phyloP scores from a whole-genome alignment of 179 eudicot species.

The Sideroxylon spinosum region DNA sequence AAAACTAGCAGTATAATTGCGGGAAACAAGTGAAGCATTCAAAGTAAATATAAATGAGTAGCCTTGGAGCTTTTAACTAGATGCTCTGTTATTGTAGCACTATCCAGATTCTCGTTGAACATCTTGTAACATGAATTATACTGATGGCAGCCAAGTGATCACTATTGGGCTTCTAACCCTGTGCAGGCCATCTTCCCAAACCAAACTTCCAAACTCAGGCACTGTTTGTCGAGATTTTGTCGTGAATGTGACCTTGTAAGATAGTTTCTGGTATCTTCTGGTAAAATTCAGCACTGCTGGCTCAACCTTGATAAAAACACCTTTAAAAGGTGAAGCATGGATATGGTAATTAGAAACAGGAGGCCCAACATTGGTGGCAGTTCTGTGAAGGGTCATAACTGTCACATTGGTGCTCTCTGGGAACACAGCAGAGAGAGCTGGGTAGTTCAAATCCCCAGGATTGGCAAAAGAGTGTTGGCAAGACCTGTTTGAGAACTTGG shows the following conservation, averaged over 20 bases:
- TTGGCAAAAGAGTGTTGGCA: slow-evolving; percentile 34
- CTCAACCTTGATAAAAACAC: slow-evolving; percentile 49
- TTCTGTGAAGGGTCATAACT: slow-evolving; percentile 45
- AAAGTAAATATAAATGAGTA: not conserved
- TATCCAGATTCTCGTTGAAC: slow-evolving; percentile 3
- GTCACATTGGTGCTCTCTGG: slow-evolving; percentile 29
- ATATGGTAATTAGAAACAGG: slow-evolving; percentile 57
- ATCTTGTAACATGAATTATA: slow-evolving; percentile 20
- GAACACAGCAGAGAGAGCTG: slow-evolving; percentile 64
- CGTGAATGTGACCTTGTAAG: slow-evolving; percentile 54
- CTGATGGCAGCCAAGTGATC: slow-evolving; percentile 60
- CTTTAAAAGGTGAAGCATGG: slow-evolving; percentile 48
- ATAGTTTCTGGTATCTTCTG: slow-evolving; percentile 40
- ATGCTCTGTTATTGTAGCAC: slow-evolving; percentile 18
- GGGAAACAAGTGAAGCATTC: too few species aligned
- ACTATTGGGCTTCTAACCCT: slow-evolving; percentile 68
- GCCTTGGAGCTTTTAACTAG: not conserved
- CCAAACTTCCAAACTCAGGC: slow-evolving; percentile 59
- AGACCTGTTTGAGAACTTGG: slow-evolving; percentile 38
- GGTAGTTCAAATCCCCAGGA: slow-evolving; percentile 71
- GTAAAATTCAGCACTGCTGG: slow-evolving; percentile 54
- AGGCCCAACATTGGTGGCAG: slow-evolving; percentile 72
- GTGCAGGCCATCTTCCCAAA: slow-evolving; percentile 73
- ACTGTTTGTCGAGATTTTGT: slow-evolving; percentile 33
- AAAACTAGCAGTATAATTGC: not conserved